These are phyloP conservation scores for Mycocalia duriaeana DNA, from an alignment of 1,284 basidiomycete species.

Conservation along the genomic window DNA sequence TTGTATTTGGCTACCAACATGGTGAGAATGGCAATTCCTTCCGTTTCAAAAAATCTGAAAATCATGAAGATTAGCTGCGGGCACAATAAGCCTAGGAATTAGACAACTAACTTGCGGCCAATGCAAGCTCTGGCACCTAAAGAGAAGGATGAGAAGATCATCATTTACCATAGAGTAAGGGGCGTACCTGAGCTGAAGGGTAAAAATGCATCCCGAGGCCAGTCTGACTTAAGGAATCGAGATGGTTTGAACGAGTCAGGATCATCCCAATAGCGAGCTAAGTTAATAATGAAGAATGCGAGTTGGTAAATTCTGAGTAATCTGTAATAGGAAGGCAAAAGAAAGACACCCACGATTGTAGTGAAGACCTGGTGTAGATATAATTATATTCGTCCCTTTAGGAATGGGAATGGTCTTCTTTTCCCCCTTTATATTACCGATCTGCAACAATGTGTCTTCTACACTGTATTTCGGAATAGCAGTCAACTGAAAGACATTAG, in stretches of 20 bases:
- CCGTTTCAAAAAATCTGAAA: constrained; percentile 24
- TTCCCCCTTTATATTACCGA: constrained; percentile 32
- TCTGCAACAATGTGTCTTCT: constrained; percentile 39
- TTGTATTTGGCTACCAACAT: constrained; percentile 38
- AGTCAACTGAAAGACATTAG: constrained; percentile 25
- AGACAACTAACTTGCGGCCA: background rate
- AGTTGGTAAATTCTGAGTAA: too few relatives aligned
- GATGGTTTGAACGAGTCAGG: background rate
- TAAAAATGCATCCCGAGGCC: background rate
- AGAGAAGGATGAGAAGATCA: background rate
- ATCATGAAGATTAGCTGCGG: background rate
- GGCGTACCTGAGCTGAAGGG: background rate
- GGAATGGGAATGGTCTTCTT: constrained; percentile 37
- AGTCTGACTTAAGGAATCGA: background rate
- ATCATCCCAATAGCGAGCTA: background rate
- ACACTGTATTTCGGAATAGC: constrained; percentile 45
- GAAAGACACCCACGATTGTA: constrained; percentile 39
- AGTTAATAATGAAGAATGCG: background rate
- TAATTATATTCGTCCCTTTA: constrained; percentile 33
- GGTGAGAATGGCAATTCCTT: constrained; percentile 36
- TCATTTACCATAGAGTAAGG: background rate
- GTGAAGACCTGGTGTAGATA: constrained; percentile 43
- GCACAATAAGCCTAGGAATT: background rate
- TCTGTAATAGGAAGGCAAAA: too few relatives aligned
- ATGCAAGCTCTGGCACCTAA: background rate